Base-by-base conservation (phyloP, 2,329 filamentous ascomycete species). In the Sclerotinia trifoliorum region DNA sequence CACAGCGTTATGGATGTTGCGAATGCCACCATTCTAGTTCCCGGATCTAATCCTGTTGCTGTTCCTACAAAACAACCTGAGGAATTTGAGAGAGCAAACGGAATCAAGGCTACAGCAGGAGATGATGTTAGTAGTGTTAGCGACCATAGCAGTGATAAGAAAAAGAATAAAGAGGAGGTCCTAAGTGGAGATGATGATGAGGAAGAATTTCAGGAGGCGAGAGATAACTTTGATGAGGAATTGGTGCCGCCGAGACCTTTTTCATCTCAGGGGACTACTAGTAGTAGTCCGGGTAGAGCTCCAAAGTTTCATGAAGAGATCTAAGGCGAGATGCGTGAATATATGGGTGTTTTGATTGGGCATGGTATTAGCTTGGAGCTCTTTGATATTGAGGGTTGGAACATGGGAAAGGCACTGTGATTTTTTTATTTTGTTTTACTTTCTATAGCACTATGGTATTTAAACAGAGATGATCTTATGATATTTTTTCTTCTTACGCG, bases 291-390 rank as follows among this genome's bases (percentile, higher is more conserved):
- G 0, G 82, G 78, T 5, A 79, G 86, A 65, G 85, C 85, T 70
- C 87, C 86, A 51, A 84, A 81, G 72, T 90, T 90, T 72, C 80
- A 80, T 60, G 87, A 90, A 78, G 83, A 85, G 70, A 81, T 88
- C 67, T 81, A 73, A 75, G 66, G 32, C 32, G 21, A 39, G 21
- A 17, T 21, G 7, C 26, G 24, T 62, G 4, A 51, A 21, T 51
- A 21, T 13, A 11, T 24, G 35, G 10, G 32, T 51, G 24, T 51
- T 39, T 21, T 4, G 21, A 5, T 3, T n/a, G 44, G 26, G 13
- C 19, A 15, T 13, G 29, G 11, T 24, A 39, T 61, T 0, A 29
- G 44, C n/a, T 49, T 26, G 6, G 44, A 19, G 13, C 6, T 10
- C 5, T 61, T 29, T 11, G 44, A 35, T 49, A 49, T 49, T 17